Evolutionary conservation across 257 asterid genomes (phyloP).

Genomic region (Solanum tacnaense): DNA sequence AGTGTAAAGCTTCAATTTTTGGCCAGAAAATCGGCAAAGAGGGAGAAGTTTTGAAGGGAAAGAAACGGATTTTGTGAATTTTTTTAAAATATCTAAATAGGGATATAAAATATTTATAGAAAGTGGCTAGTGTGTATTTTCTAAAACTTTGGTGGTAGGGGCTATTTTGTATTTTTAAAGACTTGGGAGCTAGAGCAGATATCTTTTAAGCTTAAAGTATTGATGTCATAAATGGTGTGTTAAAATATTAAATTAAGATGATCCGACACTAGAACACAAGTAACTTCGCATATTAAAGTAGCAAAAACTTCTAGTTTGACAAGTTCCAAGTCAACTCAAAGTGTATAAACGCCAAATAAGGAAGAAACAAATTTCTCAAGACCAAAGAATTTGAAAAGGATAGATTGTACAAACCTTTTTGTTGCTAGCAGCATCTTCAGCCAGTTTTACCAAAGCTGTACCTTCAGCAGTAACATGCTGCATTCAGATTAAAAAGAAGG

Average conservation of each 20-base stretch:
- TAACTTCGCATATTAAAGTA: background rate
- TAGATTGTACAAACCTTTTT: conserved; percentile 49
- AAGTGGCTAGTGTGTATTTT: background rate
- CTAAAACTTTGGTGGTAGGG: background rate
- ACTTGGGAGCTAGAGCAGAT: background rate
- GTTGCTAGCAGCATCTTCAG: conserved; percentile 93
- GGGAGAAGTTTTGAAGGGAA: background rate
- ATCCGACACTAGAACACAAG: background rate
- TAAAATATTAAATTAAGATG: background rate
- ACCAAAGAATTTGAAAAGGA: background rate
- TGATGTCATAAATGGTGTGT: background rate
- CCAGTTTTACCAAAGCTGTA: conserved; percentile 83
- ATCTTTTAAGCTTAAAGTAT: background rate
- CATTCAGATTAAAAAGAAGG: background rate
- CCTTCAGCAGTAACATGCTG: conserved; percentile 98
- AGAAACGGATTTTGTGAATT: no score
- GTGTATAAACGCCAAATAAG: background rate
- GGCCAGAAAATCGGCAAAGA: background rate
- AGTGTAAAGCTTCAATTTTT: background rate
- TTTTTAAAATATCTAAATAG: background rate
- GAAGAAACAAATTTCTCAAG: background rate
- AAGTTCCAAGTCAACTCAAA: background rate
- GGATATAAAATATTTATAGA: no score
- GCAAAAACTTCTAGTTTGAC: background rate
- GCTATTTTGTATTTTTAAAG: background rate